Evolutionary conservation across 2,329 filamentous ascomycete species (phyloP).

Genomic region (Juglanconis sp.): DNA sequence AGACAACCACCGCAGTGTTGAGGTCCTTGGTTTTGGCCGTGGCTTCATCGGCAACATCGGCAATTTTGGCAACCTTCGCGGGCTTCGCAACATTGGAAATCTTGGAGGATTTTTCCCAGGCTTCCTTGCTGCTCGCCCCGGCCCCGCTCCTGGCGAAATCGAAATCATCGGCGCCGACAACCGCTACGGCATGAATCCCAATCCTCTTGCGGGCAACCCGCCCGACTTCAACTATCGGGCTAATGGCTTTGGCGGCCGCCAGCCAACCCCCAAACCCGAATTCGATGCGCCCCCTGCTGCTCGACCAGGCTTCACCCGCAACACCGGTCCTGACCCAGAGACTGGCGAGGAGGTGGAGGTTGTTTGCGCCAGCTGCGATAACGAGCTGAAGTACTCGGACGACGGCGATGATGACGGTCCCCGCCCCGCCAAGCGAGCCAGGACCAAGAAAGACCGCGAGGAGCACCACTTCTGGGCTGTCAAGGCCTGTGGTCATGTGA

Average conservation of each 20-base stretch:
- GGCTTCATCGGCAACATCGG: neutral
- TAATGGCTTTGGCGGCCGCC: constrained; percentile 29
- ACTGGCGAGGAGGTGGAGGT: constrained; percentile 70
- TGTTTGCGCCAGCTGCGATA: constrained; percentile 81
- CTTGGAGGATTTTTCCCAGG: constrained; percentile 6
- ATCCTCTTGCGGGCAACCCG: constrained; percentile 26
- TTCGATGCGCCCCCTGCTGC: constrained; percentile 64
- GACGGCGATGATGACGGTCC: constrained; percentile 31
- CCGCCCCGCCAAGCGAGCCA: constrained; percentile 34
- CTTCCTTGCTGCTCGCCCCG: constrained; percentile 1
- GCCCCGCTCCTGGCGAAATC: constrained; percentile 27
- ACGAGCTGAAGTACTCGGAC: constrained; percentile 76
- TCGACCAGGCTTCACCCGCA: constrained; percentile 73
- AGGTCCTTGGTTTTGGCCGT: neutral
- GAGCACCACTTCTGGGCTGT: constrained; percentile 92
- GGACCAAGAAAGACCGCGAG: constrained; percentile 48
- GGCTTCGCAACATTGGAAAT: neutral
- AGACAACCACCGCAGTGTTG: constrained; percentile 1
- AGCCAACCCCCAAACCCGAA: constrained; percentile 39
- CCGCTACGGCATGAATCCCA: constrained; percentile 20
- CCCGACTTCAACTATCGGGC: constrained; percentile 32
- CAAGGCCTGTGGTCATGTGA: constrained; percentile 87
- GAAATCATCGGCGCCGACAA: constrained; percentile 21
- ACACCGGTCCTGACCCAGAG: constrained; percentile 32
- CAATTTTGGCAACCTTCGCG: neutral